Evolutionary conservation across 2,329 filamentous ascomycete genomes (phyloP), one percentile per base, ranked within the genome.

Genomic region (Aspergillus ruber): DNA sequence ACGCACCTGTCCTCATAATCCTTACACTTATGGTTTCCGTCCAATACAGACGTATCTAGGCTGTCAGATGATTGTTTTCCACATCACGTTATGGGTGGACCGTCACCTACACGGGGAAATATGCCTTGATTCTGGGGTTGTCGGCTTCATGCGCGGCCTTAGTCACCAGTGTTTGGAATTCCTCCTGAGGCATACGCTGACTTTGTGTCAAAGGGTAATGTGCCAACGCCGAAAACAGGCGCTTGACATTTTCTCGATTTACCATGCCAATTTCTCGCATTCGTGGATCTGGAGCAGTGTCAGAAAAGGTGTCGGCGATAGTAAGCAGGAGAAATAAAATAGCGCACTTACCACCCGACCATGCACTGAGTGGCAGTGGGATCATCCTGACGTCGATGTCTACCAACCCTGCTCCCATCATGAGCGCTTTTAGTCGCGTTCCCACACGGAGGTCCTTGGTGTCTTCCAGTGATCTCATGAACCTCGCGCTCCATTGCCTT

Each of bases 321-420:
- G 25, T 5, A 29, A 29, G 25, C 10, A 29, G 25, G 4, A n/a
- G 5, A 33, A 6, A 17, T 42, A 18, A 12, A 20, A 41, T 13
- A 38, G 32, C 33, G 12, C 21, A 43, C 76, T 58, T 71, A 88
- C 86, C 78, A 53, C 64, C 80, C 17, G 83, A 75, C 86, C 86
- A 90, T 25, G 72, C 80, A 61, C 82, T 86, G 65, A 87, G 79
- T 13, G 84, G 85, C 44, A 89, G 65, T 44, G 76, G 81, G 50
- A 89, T 76, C 69, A 87, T 77, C 43, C 73, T 75, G 7, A 76
- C 74, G 58, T 88, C 84, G 36, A 89, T 76, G 33, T 88, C 81
- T 5, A 78, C 78, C 59, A 90, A 84, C 0, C 86, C 86, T 6
- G 82, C 80, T 41, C 72, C 73, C 40, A 69, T 71, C 70, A 86